Conservation (phyloP, 2,329 filamentous ascomycete species). For the Hymenoscyphus occultus region DNA sequence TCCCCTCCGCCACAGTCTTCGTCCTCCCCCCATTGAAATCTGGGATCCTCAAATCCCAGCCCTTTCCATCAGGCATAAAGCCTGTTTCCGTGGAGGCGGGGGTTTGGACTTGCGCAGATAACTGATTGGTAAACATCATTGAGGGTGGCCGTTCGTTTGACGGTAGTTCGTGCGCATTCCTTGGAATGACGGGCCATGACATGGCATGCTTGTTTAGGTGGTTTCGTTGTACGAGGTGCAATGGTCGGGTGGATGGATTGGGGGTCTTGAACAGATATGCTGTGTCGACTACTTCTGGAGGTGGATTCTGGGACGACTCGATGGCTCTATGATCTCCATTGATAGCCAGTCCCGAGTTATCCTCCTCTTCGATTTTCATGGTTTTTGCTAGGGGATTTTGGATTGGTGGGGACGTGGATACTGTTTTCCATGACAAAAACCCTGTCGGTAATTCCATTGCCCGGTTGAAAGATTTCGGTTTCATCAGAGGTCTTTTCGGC, state of each 20-base stretch:
- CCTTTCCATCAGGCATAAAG: background rate
- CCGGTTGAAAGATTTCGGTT: background rate
- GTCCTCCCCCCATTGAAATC: background rate
- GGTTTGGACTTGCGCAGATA: background rate
- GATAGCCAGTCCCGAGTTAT: background rate
- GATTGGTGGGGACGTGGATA: background rate
- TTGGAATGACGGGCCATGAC: background rate
- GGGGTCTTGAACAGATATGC: background rate
- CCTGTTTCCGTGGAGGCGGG: background rate
- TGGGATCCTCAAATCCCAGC: background rate
- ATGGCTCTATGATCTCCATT: background rate
- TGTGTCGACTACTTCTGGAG: conserved; percentile 4
- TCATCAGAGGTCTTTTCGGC: background rate
- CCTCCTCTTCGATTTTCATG: background rate
- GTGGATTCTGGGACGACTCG: conserved; percentile 5
- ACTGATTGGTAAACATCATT: background rate
- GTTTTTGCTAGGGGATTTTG: background rate
- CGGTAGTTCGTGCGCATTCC: background rate
- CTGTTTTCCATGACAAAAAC: background rate
- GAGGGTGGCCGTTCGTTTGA: background rate
- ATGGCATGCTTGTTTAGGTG: background rate
- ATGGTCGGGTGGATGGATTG: background rate
- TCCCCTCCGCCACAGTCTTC: background rate
- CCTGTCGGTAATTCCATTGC: background rate
- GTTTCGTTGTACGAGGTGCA: background rate